phyloP scores from a whole-genome alignment of 2,329 filamentous ascomycete species.

The Colletotrichum liaoningense region DNA sequence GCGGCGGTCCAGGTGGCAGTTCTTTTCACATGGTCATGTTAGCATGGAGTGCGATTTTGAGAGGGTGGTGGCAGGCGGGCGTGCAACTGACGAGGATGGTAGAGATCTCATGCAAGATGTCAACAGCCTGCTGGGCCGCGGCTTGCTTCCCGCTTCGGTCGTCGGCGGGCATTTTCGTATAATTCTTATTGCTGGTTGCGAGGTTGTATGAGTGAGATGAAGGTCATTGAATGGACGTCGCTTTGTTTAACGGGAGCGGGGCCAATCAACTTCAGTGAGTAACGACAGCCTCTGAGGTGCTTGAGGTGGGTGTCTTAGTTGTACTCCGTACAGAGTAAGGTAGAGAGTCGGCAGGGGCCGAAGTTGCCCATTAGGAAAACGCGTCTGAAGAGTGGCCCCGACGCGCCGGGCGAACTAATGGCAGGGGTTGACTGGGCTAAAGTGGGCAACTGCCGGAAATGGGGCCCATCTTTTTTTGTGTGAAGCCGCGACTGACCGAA shows the following conservation, averaged over 20 bases:
- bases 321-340: too few species aligned
- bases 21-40: slow-evolving; percentile 63
- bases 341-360: slow-evolving; percentile 3
- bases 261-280: neutral
- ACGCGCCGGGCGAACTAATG: slow-evolving; percentile 25
- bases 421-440: slow-evolving; percentile 23
- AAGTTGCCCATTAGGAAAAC: slow-evolving; percentile 12
- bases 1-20: slow-evolving; percentile 91
- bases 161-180: slow-evolving; percentile 39
- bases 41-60: neutral
- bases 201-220: neutral
- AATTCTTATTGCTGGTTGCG: neutral
- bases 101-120: slow-evolving; percentile 86
- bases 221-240: neutral
- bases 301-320: neutral
- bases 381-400: slow-evolving; percentile 19
- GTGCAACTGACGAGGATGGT: slow-evolving; percentile 79
- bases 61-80: neutral
- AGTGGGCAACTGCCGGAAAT: slow-evolving; percentile 28
- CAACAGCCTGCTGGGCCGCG: slow-evolving; percentile 84
- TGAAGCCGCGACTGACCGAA: slow-evolving; percentile 23
- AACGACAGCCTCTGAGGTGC: neutral
- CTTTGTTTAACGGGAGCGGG: slow-evolving; percentile 18
- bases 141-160: slow-evolving; percentile 75
- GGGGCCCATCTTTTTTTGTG: slow-evolving; percentile 9